Conservation (phyloP, 352 stramenopile genomes). For the Aphanomyces stellatus region DNA sequence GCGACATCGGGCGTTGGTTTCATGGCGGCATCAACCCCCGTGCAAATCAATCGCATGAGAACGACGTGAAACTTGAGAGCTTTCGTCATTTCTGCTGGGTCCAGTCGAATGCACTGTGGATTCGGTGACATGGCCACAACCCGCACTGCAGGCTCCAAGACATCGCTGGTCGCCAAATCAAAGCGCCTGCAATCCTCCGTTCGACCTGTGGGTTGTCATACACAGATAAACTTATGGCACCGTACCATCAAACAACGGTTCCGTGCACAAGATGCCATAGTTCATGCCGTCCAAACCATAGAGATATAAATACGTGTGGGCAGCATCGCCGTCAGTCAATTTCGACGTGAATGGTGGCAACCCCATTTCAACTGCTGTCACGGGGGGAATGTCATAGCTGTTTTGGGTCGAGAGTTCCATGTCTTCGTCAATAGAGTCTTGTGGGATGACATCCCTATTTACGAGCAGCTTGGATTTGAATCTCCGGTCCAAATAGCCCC, state of each 20-base stretch:
- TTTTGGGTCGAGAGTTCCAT: constrained; percentile 68
- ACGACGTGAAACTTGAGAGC: constrained; percentile 69
- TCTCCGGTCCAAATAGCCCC: constrained; percentile 50
- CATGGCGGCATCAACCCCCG: constrained; percentile 60
- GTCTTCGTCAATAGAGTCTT: constrained; percentile 1
- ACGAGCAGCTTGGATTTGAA: constrained; percentile 64
- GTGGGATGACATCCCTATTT: constrained; percentile 24
- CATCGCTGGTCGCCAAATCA: constrained; percentile 66
- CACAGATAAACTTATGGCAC: background rate
- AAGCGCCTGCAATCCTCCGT: constrained; percentile 75
- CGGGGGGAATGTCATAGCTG: constrained; percentile 73
- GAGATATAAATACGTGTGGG: constrained; percentile 60
- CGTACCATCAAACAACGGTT: constrained; percentile 43
- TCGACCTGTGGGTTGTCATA: constrained; percentile 36
- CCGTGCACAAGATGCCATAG: constrained; percentile 65
- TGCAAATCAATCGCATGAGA: constrained; percentile 69
- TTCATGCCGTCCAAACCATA: constrained; percentile 59
- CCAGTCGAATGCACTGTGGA: constrained; percentile 33
- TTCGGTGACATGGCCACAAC: constrained; percentile 50
- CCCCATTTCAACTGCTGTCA: constrained; percentile 63
- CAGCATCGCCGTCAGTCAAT: constrained; percentile 7
- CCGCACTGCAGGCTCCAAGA: constrained; percentile 57
- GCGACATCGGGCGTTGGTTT: constrained; percentile 50
- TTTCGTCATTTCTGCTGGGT: constrained; percentile 45
- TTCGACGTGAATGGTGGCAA: constrained; percentile 55